Percentiles rank a stretch among this genome's conserved stretches.
phyloP scores from a whole-genome alignment of 2,329 filamentous ascomycete species.

The Cladophialophora immunda region DNA sequence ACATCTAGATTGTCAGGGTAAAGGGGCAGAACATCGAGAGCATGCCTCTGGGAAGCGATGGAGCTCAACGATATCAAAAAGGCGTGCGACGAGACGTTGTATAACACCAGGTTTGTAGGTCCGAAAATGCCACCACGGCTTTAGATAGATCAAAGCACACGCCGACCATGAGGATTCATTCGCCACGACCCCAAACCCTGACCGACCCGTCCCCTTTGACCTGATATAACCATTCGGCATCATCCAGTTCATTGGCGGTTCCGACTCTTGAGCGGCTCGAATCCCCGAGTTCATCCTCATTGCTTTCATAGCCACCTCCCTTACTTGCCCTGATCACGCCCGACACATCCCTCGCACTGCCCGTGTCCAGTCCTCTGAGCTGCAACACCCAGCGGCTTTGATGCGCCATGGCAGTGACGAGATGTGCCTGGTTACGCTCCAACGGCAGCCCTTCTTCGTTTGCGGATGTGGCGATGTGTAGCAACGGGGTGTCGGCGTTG shows the following conservation, averaged over 20 bases:
- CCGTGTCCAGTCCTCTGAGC: slow-evolving; percentile 81
- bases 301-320: slow-evolving; percentile 54
- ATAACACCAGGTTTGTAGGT: neutral
- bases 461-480: slow-evolving; percentile 55
- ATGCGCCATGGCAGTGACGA: slow-evolving; percentile 77
- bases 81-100: neutral
- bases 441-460: slow-evolving; percentile 62
- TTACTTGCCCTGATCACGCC: slow-evolving; percentile 81
- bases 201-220: slow-evolving; percentile 81
- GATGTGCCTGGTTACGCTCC: slow-evolving; percentile 74
- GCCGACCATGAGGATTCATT: slow-evolving; percentile 44
- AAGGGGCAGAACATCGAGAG: neutral
- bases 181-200: slow-evolving; percentile 84
- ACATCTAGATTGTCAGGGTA: neutral
- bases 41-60: neutral
- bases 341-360: slow-evolving; percentile 88
- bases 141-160: too few relatives aligned
- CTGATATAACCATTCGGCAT: slow-evolving; percentile 82
- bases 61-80: neutral
- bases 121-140: neutral
- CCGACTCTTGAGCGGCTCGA: slow-evolving; percentile 28
- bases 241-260: slow-evolving; percentile 48
- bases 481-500: slow-evolving; percentile 76
- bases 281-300: slow-evolving; percentile 42
- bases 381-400: slow-evolving; percentile 75